Percentiles rank a stretch among this genome's conserved stretches.
Conservation (phyloP, 148 eudicot genomes). For the Vaccinium myrtillus region DNA sequence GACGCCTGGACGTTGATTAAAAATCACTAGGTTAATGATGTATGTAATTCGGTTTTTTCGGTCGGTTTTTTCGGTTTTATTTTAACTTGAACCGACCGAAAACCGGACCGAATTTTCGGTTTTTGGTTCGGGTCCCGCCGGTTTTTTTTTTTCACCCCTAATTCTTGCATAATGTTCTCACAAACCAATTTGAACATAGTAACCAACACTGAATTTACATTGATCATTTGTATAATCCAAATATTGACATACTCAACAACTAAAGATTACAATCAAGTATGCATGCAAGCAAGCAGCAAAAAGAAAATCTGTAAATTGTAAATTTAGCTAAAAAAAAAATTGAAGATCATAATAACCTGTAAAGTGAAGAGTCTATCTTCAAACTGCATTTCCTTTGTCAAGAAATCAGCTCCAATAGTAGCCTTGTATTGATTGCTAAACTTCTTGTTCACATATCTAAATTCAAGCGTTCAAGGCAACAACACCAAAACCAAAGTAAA, state of each 20-base stretch:
- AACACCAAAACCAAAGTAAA: constrained; percentile 11
- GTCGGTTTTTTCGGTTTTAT: too few species aligned
- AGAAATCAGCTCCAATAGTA: constrained; percentile 94
- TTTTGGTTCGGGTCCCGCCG: too few species aligned
- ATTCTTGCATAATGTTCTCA: background rate
- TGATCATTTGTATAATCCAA: background rate
- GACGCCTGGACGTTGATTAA: too few species aligned
- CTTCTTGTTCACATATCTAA: constrained; percentile 91
- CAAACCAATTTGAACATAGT: background rate
- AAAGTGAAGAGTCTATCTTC: constrained; percentile 95
- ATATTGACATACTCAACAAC: background rate
- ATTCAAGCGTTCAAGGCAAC: constrained; percentile 38
- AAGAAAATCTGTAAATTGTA: background rate
- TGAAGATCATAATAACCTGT: constrained; percentile 49
- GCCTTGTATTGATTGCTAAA: constrained; percentile 97
- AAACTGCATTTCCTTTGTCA: constrained; percentile 94
- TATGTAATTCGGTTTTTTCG: too few species aligned
- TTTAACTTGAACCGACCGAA: too few species aligned
- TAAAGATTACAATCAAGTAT: background rate
- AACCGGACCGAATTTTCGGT: too few species aligned
- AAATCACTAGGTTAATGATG: too few species aligned
- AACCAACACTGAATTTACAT: background rate
- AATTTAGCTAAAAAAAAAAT: background rate
- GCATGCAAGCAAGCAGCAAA: background rate
- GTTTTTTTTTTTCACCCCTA: too few species aligned